Conservation (phyloP, 2,329 filamentous ascomycete genomes). For the Penicillium sp. region DNA sequence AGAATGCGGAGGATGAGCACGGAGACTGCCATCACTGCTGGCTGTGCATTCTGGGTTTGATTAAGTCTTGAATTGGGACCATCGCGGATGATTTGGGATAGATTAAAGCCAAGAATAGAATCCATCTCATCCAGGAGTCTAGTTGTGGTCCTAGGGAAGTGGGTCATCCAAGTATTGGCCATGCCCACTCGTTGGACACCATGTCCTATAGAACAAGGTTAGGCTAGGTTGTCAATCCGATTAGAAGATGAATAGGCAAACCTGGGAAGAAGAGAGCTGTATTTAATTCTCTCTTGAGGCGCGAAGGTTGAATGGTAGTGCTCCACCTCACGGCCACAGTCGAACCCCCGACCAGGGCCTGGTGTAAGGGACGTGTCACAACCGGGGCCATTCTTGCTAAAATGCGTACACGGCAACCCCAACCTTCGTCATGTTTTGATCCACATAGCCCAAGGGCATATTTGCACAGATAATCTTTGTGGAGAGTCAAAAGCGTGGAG, state of each 20-base stretch:
- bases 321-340: neutral
- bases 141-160: conserved; percentile 75
- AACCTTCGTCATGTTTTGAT: conserved; percentile 15
- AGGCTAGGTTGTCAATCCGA: neutral
- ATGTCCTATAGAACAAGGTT: conserved; percentile 60
- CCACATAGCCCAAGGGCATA: conserved; percentile 20
- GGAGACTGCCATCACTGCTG: conserved; percentile 93
- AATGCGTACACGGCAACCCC: conserved; percentile 15
- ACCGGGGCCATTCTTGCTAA: conserved; percentile 23
- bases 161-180: conserved; percentile 80
- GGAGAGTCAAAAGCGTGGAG: neutral
- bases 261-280: conserved; percentile 53
- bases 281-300: conserved; percentile 25
- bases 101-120: conserved; percentile 67
- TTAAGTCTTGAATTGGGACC: conserved; percentile 78
- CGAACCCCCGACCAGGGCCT: neutral
- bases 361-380: conserved; percentile 1
- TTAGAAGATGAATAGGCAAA: conserved; percentile 14
- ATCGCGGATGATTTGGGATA: conserved; percentile 75
- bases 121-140: conserved; percentile 87
- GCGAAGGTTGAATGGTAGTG: neutral
- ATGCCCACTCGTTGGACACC: conserved; percentile 88
- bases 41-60: conserved; percentile 83
- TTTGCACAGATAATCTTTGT: neutral
- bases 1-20: conserved; percentile 86